Evolutionary conservation across 345 rosid species (phyloP).

Genomic region (Moricandia moricandioides): DNA sequence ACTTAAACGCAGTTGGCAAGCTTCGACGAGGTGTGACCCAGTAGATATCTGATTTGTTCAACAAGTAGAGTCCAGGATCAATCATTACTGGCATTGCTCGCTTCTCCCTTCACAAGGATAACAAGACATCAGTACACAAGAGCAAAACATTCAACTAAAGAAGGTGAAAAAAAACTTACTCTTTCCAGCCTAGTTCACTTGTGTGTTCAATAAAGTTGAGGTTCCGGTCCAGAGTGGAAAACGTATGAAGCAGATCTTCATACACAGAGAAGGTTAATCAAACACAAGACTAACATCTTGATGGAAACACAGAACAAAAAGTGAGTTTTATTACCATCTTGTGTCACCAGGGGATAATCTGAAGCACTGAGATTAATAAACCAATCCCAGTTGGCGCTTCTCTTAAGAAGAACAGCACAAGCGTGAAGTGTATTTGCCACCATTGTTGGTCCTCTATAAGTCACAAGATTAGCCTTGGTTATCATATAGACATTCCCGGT

Average conservation of each 20-base stretch:
- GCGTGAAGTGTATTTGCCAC: slow-evolving; percentile 98
- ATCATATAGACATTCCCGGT: slow-evolving; percentile 80
- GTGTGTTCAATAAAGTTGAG: slow-evolving; percentile 91
- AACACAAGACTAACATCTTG: not conserved
- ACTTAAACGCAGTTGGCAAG: slow-evolving; percentile 83
- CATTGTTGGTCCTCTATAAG: slow-evolving; percentile 97
- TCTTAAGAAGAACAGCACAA: slow-evolving; percentile 86
- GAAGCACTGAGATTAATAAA: slow-evolving; percentile 99
- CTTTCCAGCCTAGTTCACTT: slow-evolving; percentile 89
- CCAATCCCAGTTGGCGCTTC: slow-evolving; percentile 92
- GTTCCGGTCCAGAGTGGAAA: slow-evolving; percentile 61
- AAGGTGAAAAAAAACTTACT: slow-evolving; percentile 33
- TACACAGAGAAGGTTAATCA: slow-evolving; percentile 3
- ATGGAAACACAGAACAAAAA: slow-evolving; percentile 6
- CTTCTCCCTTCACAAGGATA: slow-evolving; percentile 56
- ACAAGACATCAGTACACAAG: slow-evolving; percentile 6
- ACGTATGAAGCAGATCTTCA: slow-evolving; percentile 73
- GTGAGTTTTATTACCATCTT: slow-evolving; percentile 61
- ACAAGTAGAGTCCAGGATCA: slow-evolving; percentile 85
- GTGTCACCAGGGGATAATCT: slow-evolving; percentile 96
- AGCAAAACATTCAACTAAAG: not conserved
- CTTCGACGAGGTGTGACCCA: slow-evolving; percentile 73
- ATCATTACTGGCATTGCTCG: slow-evolving; percentile 94
- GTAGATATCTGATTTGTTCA: slow-evolving; percentile 62
- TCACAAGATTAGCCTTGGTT: slow-evolving; percentile 93